Percentiles rank a stretch among this genome's conserved stretches.
Conservation (phyloP, 2,329 filamentous ascomycete species). For the Pseudogymnoascus pannorum region DNA sequence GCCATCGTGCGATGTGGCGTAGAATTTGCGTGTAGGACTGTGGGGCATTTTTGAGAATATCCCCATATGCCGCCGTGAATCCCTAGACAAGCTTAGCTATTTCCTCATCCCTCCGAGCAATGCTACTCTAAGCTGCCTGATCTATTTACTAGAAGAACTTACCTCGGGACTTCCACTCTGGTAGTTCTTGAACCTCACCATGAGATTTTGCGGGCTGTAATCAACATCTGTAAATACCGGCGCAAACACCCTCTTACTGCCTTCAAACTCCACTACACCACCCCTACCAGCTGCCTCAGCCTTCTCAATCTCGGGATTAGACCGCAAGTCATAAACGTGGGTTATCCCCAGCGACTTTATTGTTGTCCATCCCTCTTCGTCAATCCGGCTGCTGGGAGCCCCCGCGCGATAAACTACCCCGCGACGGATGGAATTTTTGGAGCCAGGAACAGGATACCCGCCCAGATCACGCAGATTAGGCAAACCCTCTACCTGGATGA, state of each 20-base stretch:
- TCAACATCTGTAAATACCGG: conserved; percentile 58
- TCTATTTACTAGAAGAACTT: conserved; percentile 15
- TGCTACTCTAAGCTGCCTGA: background rate
- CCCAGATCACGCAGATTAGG: conserved; percentile 64
- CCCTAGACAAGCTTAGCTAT: conserved; percentile 33
- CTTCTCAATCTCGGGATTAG: conserved; percentile 48
- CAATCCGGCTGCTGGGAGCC: conserved; percentile 40
- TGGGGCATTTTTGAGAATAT: conserved; percentile 50
- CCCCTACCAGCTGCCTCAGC: conserved; percentile 29
- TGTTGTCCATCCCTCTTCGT: background rate
- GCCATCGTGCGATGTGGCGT: conserved; percentile 27
- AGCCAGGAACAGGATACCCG: conserved; percentile 42
- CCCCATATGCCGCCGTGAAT: conserved; percentile 55
- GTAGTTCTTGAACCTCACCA: conserved; percentile 54
- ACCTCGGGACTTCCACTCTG: conserved; percentile 43
- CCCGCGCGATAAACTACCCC: conserved; percentile 60
- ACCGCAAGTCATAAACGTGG: conserved; percentile 63
- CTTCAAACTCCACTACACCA: conserved; percentile 40
- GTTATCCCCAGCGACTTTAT: conserved; percentile 50
- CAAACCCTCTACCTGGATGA: conserved; percentile 48
- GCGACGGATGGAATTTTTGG: conserved; percentile 37
- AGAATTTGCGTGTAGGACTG: conserved; percentile 49
- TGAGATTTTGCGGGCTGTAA: conserved; percentile 56
- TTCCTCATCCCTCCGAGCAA: background rate
- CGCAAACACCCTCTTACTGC: conserved; percentile 48